A percentile compares a stretch with the other conserved stretches of the same genome.
These are phyloP conservation scores for Wickerhamiella alocasiicola DNA, from an alignment of 805 yeast species.

Conservation along the genomic window DNA sequence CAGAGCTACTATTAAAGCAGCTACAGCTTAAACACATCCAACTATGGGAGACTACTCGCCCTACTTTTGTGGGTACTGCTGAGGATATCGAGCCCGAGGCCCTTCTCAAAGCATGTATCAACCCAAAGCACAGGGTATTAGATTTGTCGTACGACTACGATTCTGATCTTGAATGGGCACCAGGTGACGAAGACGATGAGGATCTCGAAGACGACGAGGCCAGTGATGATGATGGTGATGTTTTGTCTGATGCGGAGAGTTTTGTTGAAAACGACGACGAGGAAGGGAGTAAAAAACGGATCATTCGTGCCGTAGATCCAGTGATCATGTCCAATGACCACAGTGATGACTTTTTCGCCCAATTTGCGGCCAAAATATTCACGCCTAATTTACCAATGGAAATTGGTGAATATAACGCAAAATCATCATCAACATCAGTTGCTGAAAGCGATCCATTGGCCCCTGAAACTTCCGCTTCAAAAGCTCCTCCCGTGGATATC, in stretches of 20 bases:
- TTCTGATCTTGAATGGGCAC: conserved; percentile 7
- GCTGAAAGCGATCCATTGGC: no score
- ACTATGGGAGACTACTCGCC: conserved; percentile 1
- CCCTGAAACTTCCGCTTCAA: neutral
- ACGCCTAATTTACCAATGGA: neutral
- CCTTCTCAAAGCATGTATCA: neutral
- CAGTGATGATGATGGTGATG: conserved; percentile 3
- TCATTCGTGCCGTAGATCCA: neutral
- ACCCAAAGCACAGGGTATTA: neutral
- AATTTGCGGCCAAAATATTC: neutral
- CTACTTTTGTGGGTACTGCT: conserved; percentile 4
- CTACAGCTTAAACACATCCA: neutral
- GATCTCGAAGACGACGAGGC: conserved; percentile 5
- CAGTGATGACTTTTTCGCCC: conserved; percentile 1
- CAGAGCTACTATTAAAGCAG: neutral
- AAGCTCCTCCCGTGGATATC: neutral
- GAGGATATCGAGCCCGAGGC: neutral
- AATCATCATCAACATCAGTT: no score
- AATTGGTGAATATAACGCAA: no score
- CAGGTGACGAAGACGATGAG: conserved; percentile 10
- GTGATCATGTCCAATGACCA: neutral
- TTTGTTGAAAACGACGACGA: conserved; percentile 8
- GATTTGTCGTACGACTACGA: conserved; percentile 4
- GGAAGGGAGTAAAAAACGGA: neutral
- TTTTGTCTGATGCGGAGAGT: conserved; percentile 2